Evolutionary conservation across 106 monocot genomes (phyloP).

Genomic region (Ottelia alismoides): DNA sequence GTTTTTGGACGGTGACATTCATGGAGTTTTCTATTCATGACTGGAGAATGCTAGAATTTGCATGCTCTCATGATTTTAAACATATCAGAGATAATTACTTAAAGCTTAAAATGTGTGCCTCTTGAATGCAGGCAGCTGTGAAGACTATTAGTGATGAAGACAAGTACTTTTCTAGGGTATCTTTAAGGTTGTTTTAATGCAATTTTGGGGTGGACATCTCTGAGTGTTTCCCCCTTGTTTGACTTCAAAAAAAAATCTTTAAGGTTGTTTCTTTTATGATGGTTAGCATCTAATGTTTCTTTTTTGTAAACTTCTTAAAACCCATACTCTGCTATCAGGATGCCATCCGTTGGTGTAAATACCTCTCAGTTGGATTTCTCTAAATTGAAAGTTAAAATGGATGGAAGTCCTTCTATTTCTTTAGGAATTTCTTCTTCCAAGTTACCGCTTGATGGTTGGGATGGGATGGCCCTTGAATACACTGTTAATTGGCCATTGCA

Average conservation of each 20-base stretch:
- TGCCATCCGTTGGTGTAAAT: constrained; percentile 60
- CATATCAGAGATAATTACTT: no score
- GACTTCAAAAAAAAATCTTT: no score
- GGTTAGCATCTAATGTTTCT: background rate
- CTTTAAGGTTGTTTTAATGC: constrained; percentile 45
- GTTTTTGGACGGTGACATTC: no score
- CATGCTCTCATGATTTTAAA: no score
- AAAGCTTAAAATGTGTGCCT: no score
- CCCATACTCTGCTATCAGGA: constrained; percentile 24
- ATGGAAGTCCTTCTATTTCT: constrained; percentile 17
- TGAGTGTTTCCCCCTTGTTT: no score
- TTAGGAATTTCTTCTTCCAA: constrained; percentile 41
- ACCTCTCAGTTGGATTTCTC: constrained; percentile 34
- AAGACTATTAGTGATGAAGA: constrained; percentile 96
- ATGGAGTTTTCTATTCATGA: no score
- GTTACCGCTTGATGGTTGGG: constrained; percentile 80
- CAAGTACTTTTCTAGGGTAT: constrained; percentile 89
- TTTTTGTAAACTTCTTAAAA: background rate
- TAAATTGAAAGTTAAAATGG: constrained; percentile 18
- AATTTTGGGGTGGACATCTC: no score
- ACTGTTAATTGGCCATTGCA: constrained; percentile 87
- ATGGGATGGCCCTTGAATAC: constrained; percentile 90
- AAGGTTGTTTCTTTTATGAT: background rate
- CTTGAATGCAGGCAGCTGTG: constrained; percentile 65
- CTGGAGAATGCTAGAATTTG: no score